Evolutionary conservation across 1,139 yeast species (phyloP).

Genomic region (Geotrichum bryndzae): DNA sequence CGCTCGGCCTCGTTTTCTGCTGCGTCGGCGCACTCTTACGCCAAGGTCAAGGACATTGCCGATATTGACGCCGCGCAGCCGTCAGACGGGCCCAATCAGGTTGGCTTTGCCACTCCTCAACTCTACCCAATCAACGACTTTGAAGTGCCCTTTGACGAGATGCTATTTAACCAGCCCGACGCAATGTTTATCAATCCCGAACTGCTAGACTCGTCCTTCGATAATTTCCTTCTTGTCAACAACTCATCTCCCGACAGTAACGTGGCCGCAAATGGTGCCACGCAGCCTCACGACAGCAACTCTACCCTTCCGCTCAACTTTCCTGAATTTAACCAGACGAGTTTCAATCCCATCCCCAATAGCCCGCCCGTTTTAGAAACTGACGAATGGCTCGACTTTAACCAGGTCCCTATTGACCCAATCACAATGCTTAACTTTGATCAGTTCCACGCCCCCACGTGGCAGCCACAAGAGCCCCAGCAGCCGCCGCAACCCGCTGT

Average conservation of each 20-base stretch:
- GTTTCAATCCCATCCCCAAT: neutral
- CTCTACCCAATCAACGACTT: conserved; percentile 35
- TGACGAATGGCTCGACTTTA: neutral
- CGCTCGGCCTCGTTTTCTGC: conserved; percentile 84
- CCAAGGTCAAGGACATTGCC: conserved; percentile 44
- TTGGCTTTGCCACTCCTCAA: conserved; percentile 78
- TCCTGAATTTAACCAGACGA: neutral
- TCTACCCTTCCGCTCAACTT: neutral
- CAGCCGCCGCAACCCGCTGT: neutral
- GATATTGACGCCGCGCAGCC: conserved; percentile 28
- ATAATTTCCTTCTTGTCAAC: neutral
- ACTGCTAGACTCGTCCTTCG: conserved; percentile 7
- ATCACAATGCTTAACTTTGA: neutral
- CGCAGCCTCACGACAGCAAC: neutral
- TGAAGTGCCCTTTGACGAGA: neutral
- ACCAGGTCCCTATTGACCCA: neutral
- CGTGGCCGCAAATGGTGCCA: neutral
- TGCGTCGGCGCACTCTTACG: conserved; percentile 63
- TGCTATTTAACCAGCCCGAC: conserved; percentile 23
- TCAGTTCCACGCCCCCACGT: neutral
- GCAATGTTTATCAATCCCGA: conserved; percentile 32
- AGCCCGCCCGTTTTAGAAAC: neutral
- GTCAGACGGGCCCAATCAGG: conserved; percentile 49
- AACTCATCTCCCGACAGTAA: neutral
- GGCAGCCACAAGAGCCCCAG: neutral